phyloP scores from a whole-genome alignment of 2,329 filamentous ascomycete species.

The Claviceps paspali region DNA sequence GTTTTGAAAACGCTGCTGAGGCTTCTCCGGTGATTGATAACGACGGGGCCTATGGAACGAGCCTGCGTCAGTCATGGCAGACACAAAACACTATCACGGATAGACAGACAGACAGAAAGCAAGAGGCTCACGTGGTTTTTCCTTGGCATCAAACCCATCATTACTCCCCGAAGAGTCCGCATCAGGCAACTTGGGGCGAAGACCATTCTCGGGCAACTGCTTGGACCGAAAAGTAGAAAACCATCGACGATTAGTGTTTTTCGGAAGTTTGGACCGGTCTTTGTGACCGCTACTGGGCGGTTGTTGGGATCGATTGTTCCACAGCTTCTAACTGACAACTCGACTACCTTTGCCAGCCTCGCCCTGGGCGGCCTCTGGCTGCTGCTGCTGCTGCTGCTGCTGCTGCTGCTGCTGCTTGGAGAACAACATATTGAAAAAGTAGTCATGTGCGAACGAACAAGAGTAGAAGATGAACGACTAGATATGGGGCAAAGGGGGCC shows the following conservation, averaged over 20 bases:
- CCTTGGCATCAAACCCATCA: not conserved
- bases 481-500: constrained; percentile 4
- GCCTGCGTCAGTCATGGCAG: not conserved
- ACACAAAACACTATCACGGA: too few relatives aligned
- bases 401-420: constrained; percentile 7
- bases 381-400: constrained; percentile 7
- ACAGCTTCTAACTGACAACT: constrained; percentile 14
- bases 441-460: constrained; percentile 5
- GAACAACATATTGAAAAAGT: constrained; percentile 11
- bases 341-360: constrained; percentile 4
- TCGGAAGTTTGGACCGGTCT: constrained; percentile 3
- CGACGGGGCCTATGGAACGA: constrained; percentile 1
- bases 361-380: constrained; percentile 4
- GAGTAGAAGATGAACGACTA: constrained; percentile 4
- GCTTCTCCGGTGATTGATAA: constrained; percentile 12
- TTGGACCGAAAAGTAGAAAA: constrained; percentile 9
- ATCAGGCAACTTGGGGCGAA: not conserved
- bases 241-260: constrained; percentile 7
- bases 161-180: not conserved
- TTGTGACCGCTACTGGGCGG: constrained; percentile 1
- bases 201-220: not conserved
- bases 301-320: constrained; percentile 11
- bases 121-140: constrained; percentile 1
- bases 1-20: constrained; percentile 16
- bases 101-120: not conserved